Evolutionary conservation across 176 grass and related monocot species (phyloP), one percentile per base, ranked within the genome.

Genomic region (Rhynchospora breviuscula): DNA sequence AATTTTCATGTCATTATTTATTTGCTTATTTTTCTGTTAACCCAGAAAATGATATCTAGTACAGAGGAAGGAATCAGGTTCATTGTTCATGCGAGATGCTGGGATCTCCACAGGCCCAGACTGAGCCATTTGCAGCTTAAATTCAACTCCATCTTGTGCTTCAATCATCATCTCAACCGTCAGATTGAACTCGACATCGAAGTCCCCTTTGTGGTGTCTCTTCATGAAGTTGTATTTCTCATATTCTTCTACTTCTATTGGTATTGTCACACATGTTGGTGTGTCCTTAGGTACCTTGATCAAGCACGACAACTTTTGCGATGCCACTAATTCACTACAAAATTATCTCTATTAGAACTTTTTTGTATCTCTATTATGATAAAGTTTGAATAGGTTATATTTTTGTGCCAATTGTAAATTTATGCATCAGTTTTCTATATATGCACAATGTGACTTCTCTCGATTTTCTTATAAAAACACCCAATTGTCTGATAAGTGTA

Each of bases 201-300:
- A 73, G 19, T 73, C 69, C n/a, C 69, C 44, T 22, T 49, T 47
- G 45, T 49, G 69, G 69, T 73, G 69, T 23, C 69, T 73, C 69
- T 45, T 73, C 69, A 73, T 73, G 44, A 73, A 73, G 69, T 73
- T 73, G 19, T 49, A 73, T 23, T 22, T 21, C n/a, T 73, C 10
- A 9, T 49, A 73, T 21, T 73, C 69, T 49, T 73, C 69, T n/a
- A 73, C 69, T 73, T 73, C 45, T 21, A 73, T 45, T 49, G 69
- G 69, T 73, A 73, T 48, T 23, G 44, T 73, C 45, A 73, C 3
- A 73, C 7, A 21, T 4, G 43, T 73, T 22, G 69, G 69, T 22
- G 44, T 73, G 44, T 73, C 69, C 49, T 73, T 73, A 0, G n/a
- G 44, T 45, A 73, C 69, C 18, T 12, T 46, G 17, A 49, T 73